Percentiles rank a stretch among this genome's conserved stretches.
Evolutionary conservation across 2,329 filamentous ascomycete species (phyloP).

Genomic region (Pestalotiopsis sp.): DNA sequence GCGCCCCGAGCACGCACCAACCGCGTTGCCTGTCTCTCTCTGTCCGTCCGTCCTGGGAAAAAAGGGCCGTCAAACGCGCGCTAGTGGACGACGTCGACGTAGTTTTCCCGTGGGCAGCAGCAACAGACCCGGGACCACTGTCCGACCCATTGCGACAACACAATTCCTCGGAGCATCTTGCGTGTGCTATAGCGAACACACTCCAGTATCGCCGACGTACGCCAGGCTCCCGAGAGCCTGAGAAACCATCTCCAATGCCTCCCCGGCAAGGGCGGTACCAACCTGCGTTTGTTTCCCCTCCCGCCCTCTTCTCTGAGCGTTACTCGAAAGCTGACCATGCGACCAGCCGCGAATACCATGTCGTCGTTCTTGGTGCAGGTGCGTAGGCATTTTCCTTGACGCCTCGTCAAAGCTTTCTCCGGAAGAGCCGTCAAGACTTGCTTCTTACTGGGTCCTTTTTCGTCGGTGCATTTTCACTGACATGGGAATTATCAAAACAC

Average conservation of each 20-base stretch:
- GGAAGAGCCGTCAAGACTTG: neutral
- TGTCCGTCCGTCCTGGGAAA: neutral
- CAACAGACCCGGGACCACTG: neutral
- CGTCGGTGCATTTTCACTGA: conserved; percentile 21
- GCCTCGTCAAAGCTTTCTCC: conserved; percentile 11
- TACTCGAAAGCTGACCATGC: conserved; percentile 27
- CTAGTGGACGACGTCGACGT: neutral
- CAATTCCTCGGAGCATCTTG: neutral
- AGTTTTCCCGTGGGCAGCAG: neutral
- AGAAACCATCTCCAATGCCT: conserved; percentile 25
- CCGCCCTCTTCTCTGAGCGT: conserved; percentile 9
- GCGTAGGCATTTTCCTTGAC: conserved; percentile 34
- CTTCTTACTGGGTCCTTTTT: conserved; percentile 7
- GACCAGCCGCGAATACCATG: conserved; percentile 75
- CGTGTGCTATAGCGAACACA: neutral
- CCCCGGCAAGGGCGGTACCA: conserved; percentile 31
- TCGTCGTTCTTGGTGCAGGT: conserved; percentile 82
- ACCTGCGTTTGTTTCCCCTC: conserved; percentile 32
- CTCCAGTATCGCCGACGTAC: neutral
- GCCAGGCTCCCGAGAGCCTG: neutral
- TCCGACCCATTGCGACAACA: neutral
- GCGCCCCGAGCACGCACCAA: neutral
- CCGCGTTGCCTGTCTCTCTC: neutral
- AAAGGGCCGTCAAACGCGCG: neutral
- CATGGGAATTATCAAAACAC: conserved; percentile 18